Percentiles rank a stretch among this genome's conserved stretches.
phyloP scores from a whole-genome alignment of 2,329 filamentous ascomycete genomes.

The Exophiala sp. region DNA sequence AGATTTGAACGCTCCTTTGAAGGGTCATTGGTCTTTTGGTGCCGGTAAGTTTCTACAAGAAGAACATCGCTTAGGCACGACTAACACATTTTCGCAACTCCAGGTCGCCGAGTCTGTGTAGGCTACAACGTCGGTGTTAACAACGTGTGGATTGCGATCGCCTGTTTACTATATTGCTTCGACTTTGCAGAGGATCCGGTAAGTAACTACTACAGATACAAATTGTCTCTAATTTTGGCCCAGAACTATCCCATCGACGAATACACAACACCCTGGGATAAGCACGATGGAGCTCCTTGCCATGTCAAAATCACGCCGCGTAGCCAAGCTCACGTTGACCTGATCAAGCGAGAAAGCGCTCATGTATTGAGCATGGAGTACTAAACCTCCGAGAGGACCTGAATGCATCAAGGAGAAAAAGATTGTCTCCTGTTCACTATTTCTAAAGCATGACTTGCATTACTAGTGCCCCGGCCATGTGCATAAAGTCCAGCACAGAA shows the following conservation, averaged over 20 bases:
- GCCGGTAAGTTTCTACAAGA: not conserved
- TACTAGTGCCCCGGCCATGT: too few relatives aligned
- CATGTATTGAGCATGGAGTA: not conserved
- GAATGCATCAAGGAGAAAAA: not conserved
- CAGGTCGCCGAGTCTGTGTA: conserved; percentile 1
- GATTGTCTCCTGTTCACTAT: too few relatives aligned
- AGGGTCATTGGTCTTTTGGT: conserved; percentile 24
- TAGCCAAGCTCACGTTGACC: conserved; percentile 17
- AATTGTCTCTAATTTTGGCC: not conserved
- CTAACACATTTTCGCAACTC: too few relatives aligned
- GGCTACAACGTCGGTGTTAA: not conserved
- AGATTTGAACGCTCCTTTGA: conserved; percentile 21
- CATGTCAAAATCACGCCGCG: conserved; percentile 25
- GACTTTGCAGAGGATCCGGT: conserved; percentile 4
- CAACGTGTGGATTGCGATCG: conserved; percentile 3
- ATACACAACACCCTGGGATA: not conserved
- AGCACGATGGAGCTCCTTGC: conserved; percentile 27
- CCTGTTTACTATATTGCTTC: conserved; percentile 5
- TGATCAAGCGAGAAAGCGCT: conserved; percentile 12
- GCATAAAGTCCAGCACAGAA: too few relatives aligned
- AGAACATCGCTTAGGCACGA: not conserved
- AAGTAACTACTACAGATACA: not conserved
- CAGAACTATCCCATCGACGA: conserved; percentile 4
- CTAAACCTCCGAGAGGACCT: not conserved
- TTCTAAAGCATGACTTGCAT: too few relatives aligned